These are phyloP conservation scores for Ophiostoma pallidulum DNA, from an alignment of 2,329 filamentous ascomycete species.

Conservation along the genomic window DNA sequence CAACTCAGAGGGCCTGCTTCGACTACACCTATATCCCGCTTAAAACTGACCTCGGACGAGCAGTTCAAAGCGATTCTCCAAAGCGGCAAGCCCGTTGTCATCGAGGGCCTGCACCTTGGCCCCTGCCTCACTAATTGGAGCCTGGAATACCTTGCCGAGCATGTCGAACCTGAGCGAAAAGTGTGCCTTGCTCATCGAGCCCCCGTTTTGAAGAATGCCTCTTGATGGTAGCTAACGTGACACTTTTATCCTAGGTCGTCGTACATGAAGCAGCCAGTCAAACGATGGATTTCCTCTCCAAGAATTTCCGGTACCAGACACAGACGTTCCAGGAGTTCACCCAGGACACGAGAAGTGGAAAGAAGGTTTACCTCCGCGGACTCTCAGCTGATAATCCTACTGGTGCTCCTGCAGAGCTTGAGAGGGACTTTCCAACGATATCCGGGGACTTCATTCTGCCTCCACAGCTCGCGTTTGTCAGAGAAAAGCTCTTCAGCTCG, in stretches of 20 bases:
- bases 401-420: constrained; percentile 59
- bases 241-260: constrained; percentile 47
- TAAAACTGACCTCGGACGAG: constrained; percentile 39
- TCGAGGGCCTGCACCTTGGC: constrained; percentile 59
- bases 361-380: constrained; percentile 66
- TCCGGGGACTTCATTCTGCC: constrained; percentile 63
- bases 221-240: no score
- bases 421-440: constrained; percentile 61
- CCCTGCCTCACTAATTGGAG: constrained; percentile 59
- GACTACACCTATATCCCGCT: constrained; percentile 34
- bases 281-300: constrained; percentile 70
- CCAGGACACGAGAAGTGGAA: constrained; percentile 46
- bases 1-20: background rate
- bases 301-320: constrained; percentile 72
- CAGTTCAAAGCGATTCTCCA: constrained; percentile 53
- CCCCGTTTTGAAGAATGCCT: no score
- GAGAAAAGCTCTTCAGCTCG: constrained; percentile 62
- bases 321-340: constrained; percentile 60
- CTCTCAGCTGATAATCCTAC: constrained; percentile 61
- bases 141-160: constrained; percentile 53
- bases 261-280: constrained; percentile 59
- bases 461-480: constrained; percentile 46
- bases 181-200: no score
- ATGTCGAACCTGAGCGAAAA: constrained; percentile 51
- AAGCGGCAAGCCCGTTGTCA: constrained; percentile 51